Evolutionary conservation across 192 early-diverging fungal genomes (phyloP), one percentile per base, ranked within the genome.

Genomic region (Mortierella alpina): DNA sequence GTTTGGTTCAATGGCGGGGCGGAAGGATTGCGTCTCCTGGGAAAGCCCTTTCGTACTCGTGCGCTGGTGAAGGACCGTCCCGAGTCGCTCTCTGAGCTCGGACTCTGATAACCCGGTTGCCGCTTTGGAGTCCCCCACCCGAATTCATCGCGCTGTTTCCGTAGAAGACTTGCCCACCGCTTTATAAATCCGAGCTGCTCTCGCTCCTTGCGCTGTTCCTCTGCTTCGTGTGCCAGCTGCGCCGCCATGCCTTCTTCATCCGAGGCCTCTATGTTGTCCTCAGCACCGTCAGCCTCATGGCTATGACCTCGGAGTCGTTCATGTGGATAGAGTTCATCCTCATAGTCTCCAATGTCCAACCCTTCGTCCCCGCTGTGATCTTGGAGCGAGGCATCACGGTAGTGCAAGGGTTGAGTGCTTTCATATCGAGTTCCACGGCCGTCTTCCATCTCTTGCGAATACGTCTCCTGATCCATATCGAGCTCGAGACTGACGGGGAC

Each of bases 181-280:
- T 79, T 66, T 42, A 79, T 63, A 53, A 79, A 79, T 13, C 69
- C 69, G 6, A 79, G 31, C 40, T 79, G 76, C 13, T 54, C 56
- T 39, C 50, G 62, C 41, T 79, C 76, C 13, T 59, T 55, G 15
- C 61, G 53, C 53, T 50, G 20, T 20, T 79, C 76, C 11, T 20
- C 69, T 9, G 44, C 59, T 18, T 70, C 75, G 7, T 22, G n/a
- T 12, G 14, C 58, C 23, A 59, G 47, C 12, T 59, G 61, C 14
- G 57, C 60, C 12, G 17, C 31, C 22, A 20, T n/a, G 45, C 7
- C 42, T 18, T 68, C 66, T 8, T 62, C 60, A 2, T 62, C 40
- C 44, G 47, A 44, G 17, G 15, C 20, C 0, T 62, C 60, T 3
- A 6, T 63, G 45, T n/a, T 46, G 11, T 72, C 61, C 2, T 55